Conservation (phyloP, 139 green algal species). For the Coelastrella sp. region DNA sequence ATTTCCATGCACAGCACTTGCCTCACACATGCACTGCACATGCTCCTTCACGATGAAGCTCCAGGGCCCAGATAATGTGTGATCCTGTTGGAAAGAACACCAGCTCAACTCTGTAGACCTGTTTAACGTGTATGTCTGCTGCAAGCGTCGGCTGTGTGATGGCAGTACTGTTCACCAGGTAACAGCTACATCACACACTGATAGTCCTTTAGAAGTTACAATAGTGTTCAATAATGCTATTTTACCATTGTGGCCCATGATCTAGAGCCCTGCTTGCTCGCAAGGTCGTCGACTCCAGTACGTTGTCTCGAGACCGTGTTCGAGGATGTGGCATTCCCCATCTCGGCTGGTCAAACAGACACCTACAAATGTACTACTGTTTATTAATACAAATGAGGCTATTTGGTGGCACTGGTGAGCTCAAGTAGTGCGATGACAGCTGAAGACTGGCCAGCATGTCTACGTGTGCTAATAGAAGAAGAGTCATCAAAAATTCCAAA, state of each 20-base stretch:
- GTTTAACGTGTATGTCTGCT: not conserved
- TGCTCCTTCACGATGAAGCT: constrained; percentile 59
- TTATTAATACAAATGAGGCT: no score
- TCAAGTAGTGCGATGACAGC: no score
- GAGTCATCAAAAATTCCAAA: no score
- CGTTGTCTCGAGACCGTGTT: not conserved
- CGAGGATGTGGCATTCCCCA: constrained; percentile 11
- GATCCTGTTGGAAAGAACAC: constrained; percentile 58
- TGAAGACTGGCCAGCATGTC: no score
- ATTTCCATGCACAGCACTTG: not conserved
- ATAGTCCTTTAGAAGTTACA: not conserved
- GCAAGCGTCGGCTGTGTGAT: not conserved
- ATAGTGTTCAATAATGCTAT: no score
- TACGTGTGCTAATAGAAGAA: no score
- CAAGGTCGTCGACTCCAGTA: not conserved
- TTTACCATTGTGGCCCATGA: constrained; percentile 31
- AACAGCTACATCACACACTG: not conserved
- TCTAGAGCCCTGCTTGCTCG: not conserved
- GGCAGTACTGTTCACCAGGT: no score
- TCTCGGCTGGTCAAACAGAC: no score
- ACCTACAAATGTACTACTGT: no score
- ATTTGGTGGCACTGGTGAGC: no score
- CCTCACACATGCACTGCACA: constrained; percentile 49
- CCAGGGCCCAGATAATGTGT: constrained; percentile 56
- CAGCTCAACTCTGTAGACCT: not conserved